A percentile compares a stretch with the other conserved stretches of the same genome.
These are phyloP conservation scores for Sphaerobolus stellatus DNA, from an alignment of 1,284 basidiomycete species.

Conservation along the genomic window DNA sequence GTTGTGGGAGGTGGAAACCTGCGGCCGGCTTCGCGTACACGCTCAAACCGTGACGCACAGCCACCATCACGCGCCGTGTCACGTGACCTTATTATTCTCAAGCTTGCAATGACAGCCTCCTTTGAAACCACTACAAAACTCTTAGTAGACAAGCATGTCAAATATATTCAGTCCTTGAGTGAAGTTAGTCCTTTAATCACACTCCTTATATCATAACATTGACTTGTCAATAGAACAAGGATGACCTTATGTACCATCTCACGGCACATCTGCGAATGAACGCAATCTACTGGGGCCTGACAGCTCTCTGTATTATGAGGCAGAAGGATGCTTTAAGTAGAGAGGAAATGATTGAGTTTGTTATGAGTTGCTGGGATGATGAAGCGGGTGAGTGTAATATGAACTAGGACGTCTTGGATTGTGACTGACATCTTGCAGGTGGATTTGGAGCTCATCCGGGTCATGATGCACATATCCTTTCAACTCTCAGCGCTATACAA, in stretches of 20 bases:
- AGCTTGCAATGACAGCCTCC: background rate
- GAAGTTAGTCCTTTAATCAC: constrained; percentile 41
- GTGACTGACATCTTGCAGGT: constrained; percentile 47
- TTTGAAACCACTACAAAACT: constrained; percentile 22
- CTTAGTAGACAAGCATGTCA: constrained; percentile 55
- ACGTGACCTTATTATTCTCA: background rate
- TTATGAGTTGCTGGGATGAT: constrained; percentile 93
- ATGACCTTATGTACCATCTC: constrained; percentile 90
- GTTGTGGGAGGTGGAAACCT: too few relatives aligned
- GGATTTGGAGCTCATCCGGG: constrained; percentile 90
- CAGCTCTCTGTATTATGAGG: constrained; percentile 81
- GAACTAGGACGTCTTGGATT: constrained; percentile 8
- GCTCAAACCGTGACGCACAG: too few relatives aligned
- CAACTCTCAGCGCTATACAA: constrained; percentile 91
- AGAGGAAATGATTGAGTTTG: constrained; percentile 85
- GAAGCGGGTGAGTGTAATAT: constrained; percentile 63
- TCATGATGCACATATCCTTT: constrained; percentile 89
- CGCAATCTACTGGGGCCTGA: constrained; percentile 95
- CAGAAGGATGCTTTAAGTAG: constrained; percentile 74
- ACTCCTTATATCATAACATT: constrained; percentile 20
- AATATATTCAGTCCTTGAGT: constrained; percentile 74
- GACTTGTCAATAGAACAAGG: constrained; percentile 58
- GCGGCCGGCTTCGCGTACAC: too few relatives aligned
- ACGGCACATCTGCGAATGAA: constrained; percentile 95
- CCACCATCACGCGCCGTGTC: too few relatives aligned